Conservation (phyloP, 768 basidiomycete species). For the Russula virescens region DNA sequence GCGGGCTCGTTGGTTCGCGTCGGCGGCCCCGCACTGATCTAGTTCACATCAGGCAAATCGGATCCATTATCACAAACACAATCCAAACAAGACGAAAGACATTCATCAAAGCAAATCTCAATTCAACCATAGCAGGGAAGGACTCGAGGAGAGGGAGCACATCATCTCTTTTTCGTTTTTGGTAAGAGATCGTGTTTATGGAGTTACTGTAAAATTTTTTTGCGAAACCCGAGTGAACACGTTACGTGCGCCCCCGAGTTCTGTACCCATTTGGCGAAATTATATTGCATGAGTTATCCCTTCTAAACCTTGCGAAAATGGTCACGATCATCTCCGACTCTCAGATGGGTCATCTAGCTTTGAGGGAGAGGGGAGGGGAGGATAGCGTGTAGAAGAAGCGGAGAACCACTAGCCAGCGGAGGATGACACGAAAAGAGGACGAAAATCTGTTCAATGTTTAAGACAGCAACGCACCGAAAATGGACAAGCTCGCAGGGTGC, state of each 20-base stretch:
- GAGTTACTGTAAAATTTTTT: background rate
- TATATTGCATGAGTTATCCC: background rate
- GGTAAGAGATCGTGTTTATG: background rate
- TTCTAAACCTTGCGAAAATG: no score
- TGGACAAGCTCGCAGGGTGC: no score
- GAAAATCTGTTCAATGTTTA: no score
- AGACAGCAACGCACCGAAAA: no score
- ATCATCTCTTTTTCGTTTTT: background rate
- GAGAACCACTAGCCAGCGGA: no score
- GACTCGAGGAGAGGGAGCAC: background rate
- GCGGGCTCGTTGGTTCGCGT: background rate
- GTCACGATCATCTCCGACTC: no score
- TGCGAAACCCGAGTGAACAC: background rate
- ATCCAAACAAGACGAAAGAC: background rate
- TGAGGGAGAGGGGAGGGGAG: no score
- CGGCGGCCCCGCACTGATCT: background rate
- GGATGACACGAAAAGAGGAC: no score
- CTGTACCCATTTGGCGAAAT: conserved; percentile 22
- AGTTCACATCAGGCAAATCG: background rate
- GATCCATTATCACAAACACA: background rate
- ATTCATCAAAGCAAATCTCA: no score
- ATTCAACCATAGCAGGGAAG: no score
- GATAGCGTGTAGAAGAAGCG: no score
- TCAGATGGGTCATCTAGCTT: no score
- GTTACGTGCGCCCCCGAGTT: background rate